Evolutionary conservation across 2,329 filamentous ascomycete species (phyloP).

Genomic region (Alternaria consortialis): DNA sequence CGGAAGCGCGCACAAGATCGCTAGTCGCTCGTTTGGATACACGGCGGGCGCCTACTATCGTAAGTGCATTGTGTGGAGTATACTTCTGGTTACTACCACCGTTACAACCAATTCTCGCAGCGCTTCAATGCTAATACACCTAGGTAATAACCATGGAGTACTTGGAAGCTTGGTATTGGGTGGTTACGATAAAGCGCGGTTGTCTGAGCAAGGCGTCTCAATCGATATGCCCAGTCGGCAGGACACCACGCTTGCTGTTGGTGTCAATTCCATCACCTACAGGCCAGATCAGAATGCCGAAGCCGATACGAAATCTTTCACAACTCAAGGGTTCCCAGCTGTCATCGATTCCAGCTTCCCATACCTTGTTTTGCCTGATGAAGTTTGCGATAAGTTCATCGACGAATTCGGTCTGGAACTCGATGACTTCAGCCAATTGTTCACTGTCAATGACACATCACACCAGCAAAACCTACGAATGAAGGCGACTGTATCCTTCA

Average conservation of each 20-base stretch:
- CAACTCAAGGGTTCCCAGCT: slow-evolving; percentile 31
- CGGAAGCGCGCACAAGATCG: slow-evolving; percentile 13
- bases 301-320: slow-evolving; percentile 18
- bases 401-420: slow-evolving; percentile 47
- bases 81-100: neutral
- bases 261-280: slow-evolving; percentile 37
- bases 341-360: slow-evolving; percentile 53
- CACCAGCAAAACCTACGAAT: slow-evolving; percentile 33
- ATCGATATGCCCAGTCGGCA: slow-evolving; percentile 29
- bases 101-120: neutral
- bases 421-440: slow-evolving; percentile 43
- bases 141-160: slow-evolving; percentile 43
- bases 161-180: slow-evolving; percentile 51
- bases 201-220: slow-evolving; percentile 29
- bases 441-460: slow-evolving; percentile 44
- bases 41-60: slow-evolving; percentile 48
- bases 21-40: slow-evolving; percentile 46
- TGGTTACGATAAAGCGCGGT: slow-evolving; percentile 52
- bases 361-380: slow-evolving; percentile 42
- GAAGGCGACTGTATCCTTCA: slow-evolving; percentile 40
- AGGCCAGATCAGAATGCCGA: slow-evolving; percentile 25
- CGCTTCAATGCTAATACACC: neutral
- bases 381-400: slow-evolving; percentile 51
- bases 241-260: slow-evolving; percentile 38
- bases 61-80: slow-evolving; percentile 29